A percentile compares a stretch with the other conserved stretches of the same genome.
Conservation (phyloP, 2,329 filamentous ascomycete species). For the Thelonectria discophora region DNA sequence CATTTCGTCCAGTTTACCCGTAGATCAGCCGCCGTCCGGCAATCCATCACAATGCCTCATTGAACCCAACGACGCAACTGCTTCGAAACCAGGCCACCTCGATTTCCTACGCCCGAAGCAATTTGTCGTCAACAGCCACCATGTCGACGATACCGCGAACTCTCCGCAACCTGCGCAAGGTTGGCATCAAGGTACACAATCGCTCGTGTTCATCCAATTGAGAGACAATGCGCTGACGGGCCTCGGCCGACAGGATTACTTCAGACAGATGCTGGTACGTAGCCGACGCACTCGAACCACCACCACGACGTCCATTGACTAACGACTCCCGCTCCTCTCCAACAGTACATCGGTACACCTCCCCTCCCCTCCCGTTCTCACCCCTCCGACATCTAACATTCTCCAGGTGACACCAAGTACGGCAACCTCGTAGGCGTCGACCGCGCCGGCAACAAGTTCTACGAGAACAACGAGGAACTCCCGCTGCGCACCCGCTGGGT, state of each 20-base stretch:
- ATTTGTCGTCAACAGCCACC: slow-evolving; percentile 51
- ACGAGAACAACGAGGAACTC: slow-evolving; percentile 93
- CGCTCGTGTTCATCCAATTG: neutral
- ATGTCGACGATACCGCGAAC: slow-evolving; percentile 96
- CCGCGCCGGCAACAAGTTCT: slow-evolving; percentile 96
- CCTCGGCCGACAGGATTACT: slow-evolving; percentile 73
- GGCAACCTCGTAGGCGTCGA: slow-evolving; percentile 86
- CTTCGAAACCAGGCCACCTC: slow-evolving; percentile 23
- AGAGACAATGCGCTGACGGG: slow-evolving; percentile 29
- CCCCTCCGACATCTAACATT: slow-evolving; percentile 1
- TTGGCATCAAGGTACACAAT: slow-evolving; percentile 82
- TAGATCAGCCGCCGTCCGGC: slow-evolving; percentile 42
- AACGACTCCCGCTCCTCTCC: slow-evolving; percentile 31
- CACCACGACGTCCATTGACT: slow-evolving; percentile 38
- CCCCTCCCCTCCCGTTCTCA: neutral
- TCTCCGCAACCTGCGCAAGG: slow-evolving; percentile 83
- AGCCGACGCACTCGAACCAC: slow-evolving; percentile 36
- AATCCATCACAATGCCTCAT: slow-evolving; percentile 35
- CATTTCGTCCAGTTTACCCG: slow-evolving; percentile 33
- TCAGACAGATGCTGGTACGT: slow-evolving; percentile 91
- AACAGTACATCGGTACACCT: slow-evolving; percentile 65
- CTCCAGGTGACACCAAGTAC: slow-evolving; percentile 93
- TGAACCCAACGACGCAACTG: slow-evolving; percentile 16
- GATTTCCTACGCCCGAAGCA: slow-evolving; percentile 29
- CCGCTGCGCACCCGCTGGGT: slow-evolving; percentile 98